Conservation (phyloP, 2,329 filamentous ascomycete species). For the Sclerotinia nivalis region DNA sequence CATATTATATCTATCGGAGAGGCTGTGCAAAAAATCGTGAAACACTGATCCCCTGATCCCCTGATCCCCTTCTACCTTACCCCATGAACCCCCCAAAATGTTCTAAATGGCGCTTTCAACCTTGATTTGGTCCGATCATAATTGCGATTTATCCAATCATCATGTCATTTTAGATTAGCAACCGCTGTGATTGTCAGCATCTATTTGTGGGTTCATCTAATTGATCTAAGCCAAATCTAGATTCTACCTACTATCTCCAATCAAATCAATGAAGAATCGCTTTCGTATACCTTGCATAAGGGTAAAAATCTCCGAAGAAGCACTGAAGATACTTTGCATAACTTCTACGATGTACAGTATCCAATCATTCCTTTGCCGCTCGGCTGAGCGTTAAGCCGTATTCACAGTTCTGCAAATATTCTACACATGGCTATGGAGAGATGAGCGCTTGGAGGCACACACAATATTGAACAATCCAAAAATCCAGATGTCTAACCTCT, state of each 20-base stretch:
- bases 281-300: constrained; percentile 11
- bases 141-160: neutral
- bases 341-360: neutral
- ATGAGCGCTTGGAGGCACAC: neutral
- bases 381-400: constrained; percentile 3
- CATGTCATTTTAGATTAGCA: neutral
- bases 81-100: neutral
- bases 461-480: neutral
- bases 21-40: constrained; percentile 16
- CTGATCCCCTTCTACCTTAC: neutral
- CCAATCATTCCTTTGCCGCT: constrained; percentile 21
- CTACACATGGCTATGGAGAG: neutral
- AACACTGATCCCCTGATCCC: constrained; percentile 11
- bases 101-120: constrained; percentile 1
- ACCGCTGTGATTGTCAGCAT: constrained; percentile 5
- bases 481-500: neutral
- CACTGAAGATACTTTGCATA: constrained; percentile 6
- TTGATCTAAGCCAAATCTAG: constrained; percentile 2
- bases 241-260: constrained; percentile 2
- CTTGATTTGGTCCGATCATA: neutral
- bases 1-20: neutral
- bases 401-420: neutral
- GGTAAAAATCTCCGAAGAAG: neutral
- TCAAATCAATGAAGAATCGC: neutral
- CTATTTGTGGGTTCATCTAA: constrained; percentile 17